These are phyloP conservation scores for Tylopilus sp. DNA, from an alignment of 768 basidiomycete genomes.

Conservation along the genomic window DNA sequence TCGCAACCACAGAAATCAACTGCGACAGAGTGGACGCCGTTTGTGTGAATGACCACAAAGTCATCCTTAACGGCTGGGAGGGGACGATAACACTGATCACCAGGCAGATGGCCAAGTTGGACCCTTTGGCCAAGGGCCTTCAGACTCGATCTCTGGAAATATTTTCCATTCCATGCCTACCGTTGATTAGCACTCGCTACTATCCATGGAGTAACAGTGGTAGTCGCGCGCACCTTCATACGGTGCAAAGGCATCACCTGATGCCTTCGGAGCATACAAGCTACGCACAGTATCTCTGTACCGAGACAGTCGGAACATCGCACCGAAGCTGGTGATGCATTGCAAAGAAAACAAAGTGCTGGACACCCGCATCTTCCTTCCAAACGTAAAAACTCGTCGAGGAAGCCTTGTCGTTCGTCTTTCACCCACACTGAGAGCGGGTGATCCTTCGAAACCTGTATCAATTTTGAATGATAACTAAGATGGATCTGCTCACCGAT, in stretches of 20 bases:
- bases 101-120: no score
- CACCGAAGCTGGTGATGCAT: not conserved
- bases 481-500: no score
- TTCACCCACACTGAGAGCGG: not conserved
- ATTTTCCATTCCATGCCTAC: no score
- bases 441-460: not conserved
- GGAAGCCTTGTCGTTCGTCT: not conserved
- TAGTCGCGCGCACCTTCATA: not conserved
- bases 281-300: no score
- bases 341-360: not conserved
- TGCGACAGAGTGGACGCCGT: not conserved
- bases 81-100: no score
- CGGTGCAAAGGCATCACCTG: not conserved
- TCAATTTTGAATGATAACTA: no score
- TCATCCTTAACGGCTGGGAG: not conserved
- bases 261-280: not conserved
- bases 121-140: no score
- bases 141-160: no score
- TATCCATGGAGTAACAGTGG: no score
- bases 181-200: no score
- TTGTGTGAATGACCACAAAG: not conserved
- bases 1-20: not conserved
- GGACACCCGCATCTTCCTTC: not conserved
- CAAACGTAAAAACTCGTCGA: no score
- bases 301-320: no score